phyloP scores from a whole-genome alignment of 139 green algal genomes.

The Picochlorum sp. region DNA sequence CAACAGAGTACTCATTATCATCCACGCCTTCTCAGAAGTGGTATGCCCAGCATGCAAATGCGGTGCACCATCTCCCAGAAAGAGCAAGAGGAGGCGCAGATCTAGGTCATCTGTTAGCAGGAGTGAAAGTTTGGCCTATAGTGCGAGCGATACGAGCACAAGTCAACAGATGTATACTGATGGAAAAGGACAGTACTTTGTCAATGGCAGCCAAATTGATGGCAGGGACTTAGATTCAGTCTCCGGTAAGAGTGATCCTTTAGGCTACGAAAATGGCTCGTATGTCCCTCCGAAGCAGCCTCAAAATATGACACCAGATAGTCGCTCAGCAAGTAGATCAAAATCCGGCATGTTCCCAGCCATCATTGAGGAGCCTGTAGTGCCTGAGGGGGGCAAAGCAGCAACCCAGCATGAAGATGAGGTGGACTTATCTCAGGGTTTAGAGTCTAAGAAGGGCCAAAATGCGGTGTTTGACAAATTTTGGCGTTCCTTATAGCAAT shows the following conservation, averaged over 20 bases:
- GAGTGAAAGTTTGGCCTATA: not conserved
- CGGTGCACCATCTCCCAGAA: constrained; percentile 3
- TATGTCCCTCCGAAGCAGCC: not conserved
- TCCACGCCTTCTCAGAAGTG: constrained; percentile 16
- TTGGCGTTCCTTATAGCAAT: constrained; percentile 6
- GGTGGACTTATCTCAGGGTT: not conserved
- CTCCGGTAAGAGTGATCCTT: not conserved
- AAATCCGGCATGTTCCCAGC: constrained; percentile 6
- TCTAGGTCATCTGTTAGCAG: not conserved
- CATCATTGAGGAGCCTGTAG: constrained; percentile 3
- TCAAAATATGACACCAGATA: constrained; percentile 1
- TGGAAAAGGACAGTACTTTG: not conserved
- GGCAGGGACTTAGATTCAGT: constrained; percentile 1
- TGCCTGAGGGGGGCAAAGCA: not conserved
- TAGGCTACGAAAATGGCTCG: not conserved
- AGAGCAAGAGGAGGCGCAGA: not conserved
- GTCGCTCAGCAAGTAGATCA: constrained; percentile 3
- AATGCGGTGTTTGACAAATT: constrained; percentile 18
- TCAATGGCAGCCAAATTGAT: not conserved
- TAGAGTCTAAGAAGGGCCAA: not conserved
- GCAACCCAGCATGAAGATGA: not conserved
- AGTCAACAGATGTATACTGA: constrained; percentile 4
- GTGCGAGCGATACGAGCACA: constrained; percentile 1
- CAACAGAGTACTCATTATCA: constrained; percentile 12
- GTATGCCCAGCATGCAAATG: constrained; percentile 10